Evolutionary conservation across 1,284 basidiomycete genomes (phyloP).

Genomic region (Takashimella koratensis): DNA sequence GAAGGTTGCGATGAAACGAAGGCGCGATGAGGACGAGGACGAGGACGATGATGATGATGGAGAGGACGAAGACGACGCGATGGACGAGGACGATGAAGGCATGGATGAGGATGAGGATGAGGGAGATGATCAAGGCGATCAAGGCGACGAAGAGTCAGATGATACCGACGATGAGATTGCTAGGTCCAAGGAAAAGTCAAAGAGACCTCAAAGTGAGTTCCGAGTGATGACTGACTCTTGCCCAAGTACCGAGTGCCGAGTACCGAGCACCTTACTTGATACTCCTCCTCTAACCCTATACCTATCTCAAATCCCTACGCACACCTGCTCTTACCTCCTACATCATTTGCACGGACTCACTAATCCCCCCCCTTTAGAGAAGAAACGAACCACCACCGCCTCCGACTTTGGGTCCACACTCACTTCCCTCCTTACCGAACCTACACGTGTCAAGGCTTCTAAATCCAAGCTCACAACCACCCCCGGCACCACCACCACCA

Average conservation of each 20-base stretch:
- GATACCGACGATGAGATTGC: slow-evolving; percentile 21
- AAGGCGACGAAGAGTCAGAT: slow-evolving; percentile 11
- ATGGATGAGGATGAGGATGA: slow-evolving; percentile 14
- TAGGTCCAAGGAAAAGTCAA: slow-evolving; percentile 12
- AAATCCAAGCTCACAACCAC: slow-evolving; percentile 2
- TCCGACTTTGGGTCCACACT: slow-evolving; percentile 45
- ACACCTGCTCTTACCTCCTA: no score
- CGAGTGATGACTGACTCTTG: neutral
- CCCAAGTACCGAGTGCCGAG: no score
- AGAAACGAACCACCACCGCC: slow-evolving; percentile 43
- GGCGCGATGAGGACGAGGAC: slow-evolving; percentile 7
- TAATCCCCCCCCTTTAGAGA: no score
- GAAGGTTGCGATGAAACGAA: slow-evolving; percentile 3
- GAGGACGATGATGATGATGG: neutral
- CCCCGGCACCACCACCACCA: slow-evolving; percentile 3
- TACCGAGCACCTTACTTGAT: no score
- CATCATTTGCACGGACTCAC: no score
- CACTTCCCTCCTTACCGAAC: slow-evolving; percentile 42
- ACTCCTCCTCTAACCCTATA: no score
- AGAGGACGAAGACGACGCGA: slow-evolving; percentile 10
- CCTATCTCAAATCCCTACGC: no score
- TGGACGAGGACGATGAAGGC: slow-evolving; percentile 12
- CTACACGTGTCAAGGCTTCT: slow-evolving; percentile 11
- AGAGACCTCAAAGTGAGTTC: slow-evolving; percentile 15
- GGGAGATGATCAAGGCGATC: slow-evolving; percentile 16